Evolutionary conservation across 1,139 yeast genomes (phyloP), one percentile per base, ranked within the genome.

Genomic region (Lodderomyces orthopsilosis): DNA sequence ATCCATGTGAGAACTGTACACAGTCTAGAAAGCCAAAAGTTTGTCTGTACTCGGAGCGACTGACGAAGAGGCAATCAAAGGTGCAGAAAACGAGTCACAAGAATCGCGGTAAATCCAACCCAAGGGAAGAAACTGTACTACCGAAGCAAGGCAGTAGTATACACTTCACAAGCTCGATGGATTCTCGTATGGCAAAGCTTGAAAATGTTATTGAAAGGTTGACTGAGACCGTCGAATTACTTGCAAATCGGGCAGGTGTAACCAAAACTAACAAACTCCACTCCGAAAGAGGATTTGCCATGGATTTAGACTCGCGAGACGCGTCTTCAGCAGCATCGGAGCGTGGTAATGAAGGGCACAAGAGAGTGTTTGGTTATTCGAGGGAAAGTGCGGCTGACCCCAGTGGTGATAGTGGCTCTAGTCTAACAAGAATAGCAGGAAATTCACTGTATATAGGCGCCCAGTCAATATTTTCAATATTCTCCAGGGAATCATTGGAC

Each of bases 1-100:
- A 48, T n/a, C 77, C 78, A 2, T 76, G 83, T 51, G 45, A 51
- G 7, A 71, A 73, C 44, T 77, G 83, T 54, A 43, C 64, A 54
- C 53, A 50, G 41, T 48, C 55, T 4, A 60, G 55, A 19, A 58
- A 56, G 17, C 27, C 53, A 1, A 32, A 27, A 33, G 43, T 51
- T 4, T 68, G 74, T 49, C 56, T 54, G 35, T 68, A 66, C 43
- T 58, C 57, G 18, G 66, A 64, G 37, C 52, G 62, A 27, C 57
- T 57, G 1, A 45, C 46, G 3, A 50, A 50, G 33, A 58, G 55
- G 42, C 53, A 48, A 22, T 35, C 28, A 10, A 34, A 17, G 13
- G 12, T 34, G 10, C 37, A n/a, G 10, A 34, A 34, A 14, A 9
- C 6, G 17, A n/a, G 21, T 41, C 34, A 30, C 34, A 18, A 56